These are phyloP conservation scores for Scorias spongiosa DNA, from an alignment of 2,329 filamentous ascomycete species.

Conservation along the genomic window DNA sequence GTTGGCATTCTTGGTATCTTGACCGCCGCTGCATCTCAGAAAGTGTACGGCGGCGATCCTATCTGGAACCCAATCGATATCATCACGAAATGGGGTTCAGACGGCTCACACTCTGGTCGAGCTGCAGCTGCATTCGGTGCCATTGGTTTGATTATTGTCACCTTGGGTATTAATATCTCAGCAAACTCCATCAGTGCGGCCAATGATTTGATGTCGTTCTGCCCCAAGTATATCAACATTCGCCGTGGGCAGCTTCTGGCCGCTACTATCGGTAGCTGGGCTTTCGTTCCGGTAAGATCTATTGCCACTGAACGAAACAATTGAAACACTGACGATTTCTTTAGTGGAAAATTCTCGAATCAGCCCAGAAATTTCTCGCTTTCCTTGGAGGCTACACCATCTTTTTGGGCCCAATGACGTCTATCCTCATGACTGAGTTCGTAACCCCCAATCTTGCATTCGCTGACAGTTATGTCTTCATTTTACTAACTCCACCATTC, in stretches of 20 bases:
- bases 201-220: conserved; percentile 37
- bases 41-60: conserved; percentile 36
- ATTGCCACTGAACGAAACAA: neutral
- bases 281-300: conserved; percentile 17
- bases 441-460: neutral
- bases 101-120: conserved; percentile 10
- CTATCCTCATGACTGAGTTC: conserved; percentile 41
- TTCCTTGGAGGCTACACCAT: conserved; percentile 49
- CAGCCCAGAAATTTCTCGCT: conserved; percentile 21
- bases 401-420: conserved; percentile 48
- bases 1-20: conserved; percentile 40
- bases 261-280: conserved; percentile 23
- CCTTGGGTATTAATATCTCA: conserved; percentile 36
- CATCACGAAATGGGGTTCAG: conserved; percentile 20
- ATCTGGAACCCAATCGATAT: conserved; percentile 19
- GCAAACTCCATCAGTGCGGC: conserved; percentile 39
- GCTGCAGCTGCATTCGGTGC: conserved; percentile 16
- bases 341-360: conserved; percentile 22
- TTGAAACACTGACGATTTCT: neutral
- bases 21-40: conserved; percentile 38
- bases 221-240: conserved; percentile 37
- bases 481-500: neutral
- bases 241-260: conserved; percentile 21
- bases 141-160: conserved; percentile 34
- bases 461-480: neutral